Base-by-base conservation (phyloP, 352 stramenopile genomes). In the Aphanomyces euteiches region DNA sequence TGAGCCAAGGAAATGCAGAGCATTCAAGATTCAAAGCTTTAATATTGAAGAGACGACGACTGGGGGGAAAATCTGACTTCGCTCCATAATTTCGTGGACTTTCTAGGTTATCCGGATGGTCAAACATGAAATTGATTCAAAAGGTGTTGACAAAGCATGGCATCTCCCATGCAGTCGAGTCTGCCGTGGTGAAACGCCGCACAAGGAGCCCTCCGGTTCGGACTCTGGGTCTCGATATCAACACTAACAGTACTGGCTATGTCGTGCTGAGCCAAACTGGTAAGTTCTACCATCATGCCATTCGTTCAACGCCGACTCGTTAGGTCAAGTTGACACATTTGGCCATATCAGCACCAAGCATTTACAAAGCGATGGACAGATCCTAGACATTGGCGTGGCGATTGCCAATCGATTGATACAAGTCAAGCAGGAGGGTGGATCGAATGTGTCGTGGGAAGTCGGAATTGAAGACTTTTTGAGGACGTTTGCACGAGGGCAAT, bases 381-480 rank as follows among this genome's bases (percentile, higher is more conserved):
- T 95, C 15, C 75, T 95, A 58, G 67, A 69, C 5, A 90, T 93
- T 58, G 81, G 80, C 47, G 73, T 79, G 13, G 74, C 57, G 28
- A 84, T 95, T 78, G 47, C 58, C 78, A 17, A 40, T 65, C 37
- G 50, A 19, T 39, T 69, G 34, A 50, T 21, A 53, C 19, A 65
- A n/a, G 71, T 10, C 21, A 66, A 39, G 12, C 68, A 37, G 17
- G 19, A 61, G 0, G 54, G 40, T 4, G 28, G 28, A 10, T 50
- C 3, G 19, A 53, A 37, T 10, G 56, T 67, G 13, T 56, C 79
- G 48, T 95, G 87, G 87, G 59, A 76, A 58, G 84, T 95, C 45
- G 87, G 87, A 59, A 89, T 95, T 60, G 87, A 95, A 76, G 87
- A 89, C 45, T 95, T 93, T 67, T 84, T 95, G 79, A 81, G 85